A percentile compares a stretch with the other conserved stretches of the same genome.
phyloP scores from a whole-genome alignment of 371 early-diverging fungal genomes.

The Paraphysoderma sedebokerense region DNA sequence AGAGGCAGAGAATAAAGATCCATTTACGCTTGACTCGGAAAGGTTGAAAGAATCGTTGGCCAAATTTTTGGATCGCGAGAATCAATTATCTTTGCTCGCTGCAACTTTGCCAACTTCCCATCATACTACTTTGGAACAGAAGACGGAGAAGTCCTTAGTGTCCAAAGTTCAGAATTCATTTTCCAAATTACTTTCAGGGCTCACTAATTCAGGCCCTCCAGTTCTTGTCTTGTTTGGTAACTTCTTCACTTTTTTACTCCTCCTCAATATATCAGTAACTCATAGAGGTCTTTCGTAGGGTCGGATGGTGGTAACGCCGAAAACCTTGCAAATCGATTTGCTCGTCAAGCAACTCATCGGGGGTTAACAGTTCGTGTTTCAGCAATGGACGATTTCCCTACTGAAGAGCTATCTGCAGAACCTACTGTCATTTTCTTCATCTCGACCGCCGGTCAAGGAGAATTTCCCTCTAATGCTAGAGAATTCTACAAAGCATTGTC shows the following conservation, averaged over 20 bases:
- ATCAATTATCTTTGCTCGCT: constrained; percentile 54
- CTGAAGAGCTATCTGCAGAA: constrained; percentile 59
- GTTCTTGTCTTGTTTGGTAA: neutral
- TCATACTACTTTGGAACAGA: constrained; percentile 13
- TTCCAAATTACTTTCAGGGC: no score
- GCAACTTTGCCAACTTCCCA: constrained; percentile 2
- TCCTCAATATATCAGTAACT: constrained; percentile 21
- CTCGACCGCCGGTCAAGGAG: constrained; percentile 89
- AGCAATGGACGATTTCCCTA: constrained; percentile 63
- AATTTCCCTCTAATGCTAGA: constrained; percentile 75
- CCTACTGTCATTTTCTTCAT: constrained; percentile 53
- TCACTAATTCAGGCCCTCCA: no score
- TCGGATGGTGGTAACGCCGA: constrained; percentile 86
- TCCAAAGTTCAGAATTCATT: constrained; percentile 29
- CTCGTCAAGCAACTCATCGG: constrained; percentile 56
- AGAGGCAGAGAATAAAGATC: constrained; percentile 33
- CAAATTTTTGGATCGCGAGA: constrained; percentile 63
- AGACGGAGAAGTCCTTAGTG: constrained; percentile 28
- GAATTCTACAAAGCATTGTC: constrained; percentile 68
- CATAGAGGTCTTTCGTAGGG: constrained; percentile 48
- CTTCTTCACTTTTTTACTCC: neutral
- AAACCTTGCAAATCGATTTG: constrained; percentile 60
- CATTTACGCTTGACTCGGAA: constrained; percentile 70
- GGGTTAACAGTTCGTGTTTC: constrained; percentile 51
- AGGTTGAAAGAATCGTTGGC: constrained; percentile 61